Evolutionary conservation across 164 flowering plant genomes (phyloP), one percentile per base, ranked within the genome.

Genomic region (Annona cherimola): DNA sequence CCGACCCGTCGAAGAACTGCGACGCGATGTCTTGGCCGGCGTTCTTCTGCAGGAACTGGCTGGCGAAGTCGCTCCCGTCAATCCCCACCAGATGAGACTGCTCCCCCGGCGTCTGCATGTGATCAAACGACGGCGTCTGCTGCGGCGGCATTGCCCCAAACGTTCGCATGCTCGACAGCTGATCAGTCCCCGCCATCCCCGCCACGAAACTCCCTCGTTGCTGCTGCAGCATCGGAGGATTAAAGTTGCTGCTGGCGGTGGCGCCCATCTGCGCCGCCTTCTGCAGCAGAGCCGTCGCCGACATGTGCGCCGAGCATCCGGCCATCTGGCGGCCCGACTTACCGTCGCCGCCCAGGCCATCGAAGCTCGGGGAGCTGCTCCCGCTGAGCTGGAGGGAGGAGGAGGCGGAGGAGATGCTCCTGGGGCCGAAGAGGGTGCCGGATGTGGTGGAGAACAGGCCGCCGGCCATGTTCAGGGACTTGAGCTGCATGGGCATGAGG

Each of bases 191-290:
- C 1, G 85, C 75, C 82, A 79, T 81, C 73, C 77, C 69, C 2
- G 79, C 64, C 14, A 75, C 73, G 41, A 76, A 76, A 69, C 72
- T 71, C 65, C 70, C 41, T 3, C 65, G 71, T 4, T 59, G 75
- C 14, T 50, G 62, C 11, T 35, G 71, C 66, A 70, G 60, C 80
- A 78, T 80, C 63, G 71, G 65, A 2, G 82, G 74, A 3, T 78
- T 79, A 5, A 73, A 69, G 45, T 39, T 76, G 12, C 44, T 75
- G 54, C 84, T 83, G 2, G 78, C 83, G 14, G 83, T 84, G 61
- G 88, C 85, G 45, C 88, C 88, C 87, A 87, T 87, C 69, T 83
- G 90, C 4, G 90, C 90, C 40, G 90, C 90, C 55, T 85, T 87
- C 72, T 85, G 90, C 67, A 87, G 64, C 81, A 85, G 73, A 0